phyloP scores from a whole-genome alignment of 805 yeast species.

The Ogataea methylovora region DNA sequence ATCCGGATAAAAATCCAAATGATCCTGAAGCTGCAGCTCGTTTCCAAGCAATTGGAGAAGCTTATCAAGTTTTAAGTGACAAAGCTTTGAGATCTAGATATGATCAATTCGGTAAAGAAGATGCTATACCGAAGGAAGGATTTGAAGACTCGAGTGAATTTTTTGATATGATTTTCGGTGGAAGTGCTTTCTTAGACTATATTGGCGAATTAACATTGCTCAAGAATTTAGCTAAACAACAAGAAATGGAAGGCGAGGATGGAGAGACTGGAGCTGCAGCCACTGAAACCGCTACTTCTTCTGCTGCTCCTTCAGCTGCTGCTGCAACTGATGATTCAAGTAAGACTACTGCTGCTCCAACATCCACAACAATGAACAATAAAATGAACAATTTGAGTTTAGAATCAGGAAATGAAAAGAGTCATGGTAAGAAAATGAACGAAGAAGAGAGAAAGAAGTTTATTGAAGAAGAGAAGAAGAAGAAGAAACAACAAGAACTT shows the following conservation, averaged over 20 bases:
- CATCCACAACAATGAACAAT: constrained; percentile 31
- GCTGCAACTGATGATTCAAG: not conserved
- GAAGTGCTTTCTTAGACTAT: constrained; percentile 71
- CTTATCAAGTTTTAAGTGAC: constrained; percentile 78
- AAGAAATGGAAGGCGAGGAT: constrained; percentile 31
- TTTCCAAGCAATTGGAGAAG: constrained; percentile 70
- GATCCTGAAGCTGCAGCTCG: constrained; percentile 84
- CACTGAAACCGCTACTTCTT: not conserved
- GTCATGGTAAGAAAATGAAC: constrained; percentile 8
- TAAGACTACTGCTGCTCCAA: not conserved
- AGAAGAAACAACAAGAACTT: constrained; percentile 43
- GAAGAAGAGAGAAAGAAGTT: constrained; percentile 23
- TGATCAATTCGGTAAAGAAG: constrained; percentile 79
- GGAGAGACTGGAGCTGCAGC: constrained; percentile 4
- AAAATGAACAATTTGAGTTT: constrained; percentile 39
- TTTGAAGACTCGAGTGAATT: constrained; percentile 84
- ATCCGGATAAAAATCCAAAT: constrained; percentile 95
- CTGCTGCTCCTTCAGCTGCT: not conserved
- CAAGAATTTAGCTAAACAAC: constrained; percentile 55
- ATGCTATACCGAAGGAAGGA: constrained; percentile 61
- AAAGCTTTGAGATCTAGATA: constrained; percentile 59
- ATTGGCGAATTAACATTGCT: constrained; percentile 70
- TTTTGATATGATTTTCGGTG: constrained; percentile 78
- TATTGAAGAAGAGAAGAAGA: constrained; percentile 20
- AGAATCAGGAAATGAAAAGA: constrained; percentile 18